phyloP scores from a whole-genome alignment of 495 filamentous ascomycete species.

The Hyaloscypha finlandica region DNA sequence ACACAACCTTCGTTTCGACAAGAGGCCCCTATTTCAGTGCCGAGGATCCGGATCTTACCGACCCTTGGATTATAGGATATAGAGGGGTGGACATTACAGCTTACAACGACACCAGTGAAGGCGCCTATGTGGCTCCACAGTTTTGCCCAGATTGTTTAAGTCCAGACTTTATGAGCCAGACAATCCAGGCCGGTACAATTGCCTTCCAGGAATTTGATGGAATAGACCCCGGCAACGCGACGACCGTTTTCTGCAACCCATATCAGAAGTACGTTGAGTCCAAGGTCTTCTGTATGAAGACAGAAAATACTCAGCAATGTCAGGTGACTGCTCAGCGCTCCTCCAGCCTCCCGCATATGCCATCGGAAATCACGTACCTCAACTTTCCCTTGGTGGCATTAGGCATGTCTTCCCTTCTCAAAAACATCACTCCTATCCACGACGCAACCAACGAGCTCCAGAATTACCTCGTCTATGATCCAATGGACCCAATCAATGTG shows the following conservation, averaged over 20 bases:
- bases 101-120: not conserved
- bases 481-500: not conserved
- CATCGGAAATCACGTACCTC: slow-evolving; percentile 20
- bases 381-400: slow-evolving; percentile 15
- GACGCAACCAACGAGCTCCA: slow-evolving; percentile 14
- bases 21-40: slow-evolving; percentile 21
- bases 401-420: slow-evolving; percentile 18
- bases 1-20: slow-evolving; percentile 15
- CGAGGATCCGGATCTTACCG: not conserved
- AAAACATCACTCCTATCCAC: slow-evolving; percentile 15
- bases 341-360: slow-evolving; percentile 22
- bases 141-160: slow-evolving; percentile 26
- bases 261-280: slow-evolving; percentile 27
- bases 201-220: slow-evolving; percentile 27
- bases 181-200: slow-evolving; percentile 16
- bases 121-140: slow-evolving; percentile 3
- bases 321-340: slow-evolving; percentile 24
- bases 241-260: slow-evolving; percentile 23
- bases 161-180: not conserved
- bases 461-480: slow-evolving; percentile 22
- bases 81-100: slow-evolving; percentile 17
- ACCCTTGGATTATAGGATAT: slow-evolving; percentile 26
- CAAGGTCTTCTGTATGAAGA: slow-evolving; percentile 14
- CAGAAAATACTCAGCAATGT: slow-evolving; percentile 4
- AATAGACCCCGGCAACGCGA: slow-evolving; percentile 4